Evolutionary conservation across 768 basidiomycete species (phyloP), one percentile per base, ranked within the genome.

Genomic region (Lactarius sanguifluus): DNA sequence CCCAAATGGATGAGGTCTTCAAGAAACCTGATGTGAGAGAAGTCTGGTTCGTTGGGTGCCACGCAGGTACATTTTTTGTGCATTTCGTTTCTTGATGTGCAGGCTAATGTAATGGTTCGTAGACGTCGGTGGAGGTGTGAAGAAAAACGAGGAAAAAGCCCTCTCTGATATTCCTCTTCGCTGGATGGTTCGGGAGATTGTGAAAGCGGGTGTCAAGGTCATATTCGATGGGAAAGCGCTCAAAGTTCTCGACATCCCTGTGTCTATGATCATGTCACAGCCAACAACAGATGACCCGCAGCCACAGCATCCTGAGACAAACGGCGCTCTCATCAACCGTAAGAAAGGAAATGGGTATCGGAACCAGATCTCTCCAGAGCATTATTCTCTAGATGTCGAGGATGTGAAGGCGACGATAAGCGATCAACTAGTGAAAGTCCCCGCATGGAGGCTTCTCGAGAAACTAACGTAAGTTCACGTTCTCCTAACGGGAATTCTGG

Each of bases 171-270:
- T 69, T 18, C 38, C 69, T 16, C 56, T 69, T 54, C 57, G 59
- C 25, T 69, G 69, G 69, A 64, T 67, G 69, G 40, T 69, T 2
- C 62, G 59, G 45, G 69, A 69, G 62, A 40, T 69, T 28, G 25
- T 64, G 30, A 20, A 9, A 1, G 25, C 38, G 25, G 54, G 50
- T 10, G 45, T 40, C 38, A 28, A 38, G 9, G 47, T 65, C 16
- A 50, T 52, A 0, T 57, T 59, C 38, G 65, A 67, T 13, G 30
- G 38, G 1, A 13, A 54, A 2, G 65, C 59, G 20, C 55, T 61
- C 40, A 28, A 41, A 9, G 28, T 12, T 2, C 45, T n/a, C 23
- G 9, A 20, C 36, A 59, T 59, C 57, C 45, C 57, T 16, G 12
- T 59, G 12, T 16, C 40, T 28, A 59, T 8, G 45, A 45, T n/a